phyloP scores from a whole-genome alignment of 108 stramenopile genomes.

The Chaetoceros tenuissimus region DNA sequence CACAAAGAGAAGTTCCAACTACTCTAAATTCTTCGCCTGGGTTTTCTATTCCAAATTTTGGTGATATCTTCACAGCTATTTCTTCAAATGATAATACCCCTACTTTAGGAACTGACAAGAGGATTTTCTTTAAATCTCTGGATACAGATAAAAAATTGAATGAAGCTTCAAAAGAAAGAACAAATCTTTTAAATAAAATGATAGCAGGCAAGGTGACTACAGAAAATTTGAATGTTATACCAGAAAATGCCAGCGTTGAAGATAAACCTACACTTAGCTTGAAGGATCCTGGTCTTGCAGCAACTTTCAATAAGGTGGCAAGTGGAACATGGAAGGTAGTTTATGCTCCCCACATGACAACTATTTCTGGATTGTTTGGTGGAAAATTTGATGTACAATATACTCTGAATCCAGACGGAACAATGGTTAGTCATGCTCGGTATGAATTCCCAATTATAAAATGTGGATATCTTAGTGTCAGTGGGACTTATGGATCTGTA shows the following conservation, averaged over 20 bases:
- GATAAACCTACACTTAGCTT: not conserved
- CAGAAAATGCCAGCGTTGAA: not conserved
- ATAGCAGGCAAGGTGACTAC: constrained; percentile 11
- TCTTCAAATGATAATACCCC: not conserved
- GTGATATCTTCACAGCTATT: too few relatives aligned
- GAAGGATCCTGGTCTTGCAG: constrained; percentile 33
- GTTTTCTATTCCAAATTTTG: too few relatives aligned
- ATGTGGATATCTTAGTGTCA: constrained; percentile 46
- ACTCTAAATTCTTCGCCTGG: too few relatives aligned
- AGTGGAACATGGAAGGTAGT: constrained; percentile 52
- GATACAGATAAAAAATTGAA: constrained; percentile 23
- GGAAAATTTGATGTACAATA: constrained; percentile 34
- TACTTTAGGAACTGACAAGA: not conserved
- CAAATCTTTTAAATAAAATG: constrained; percentile 27
- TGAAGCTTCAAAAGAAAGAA: constrained; percentile 19
- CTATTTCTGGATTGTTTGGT: constrained; percentile 15
- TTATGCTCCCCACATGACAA: constrained; percentile 71
- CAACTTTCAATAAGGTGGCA: constrained; percentile 37
- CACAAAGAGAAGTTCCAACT: too few relatives aligned
- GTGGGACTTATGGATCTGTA: constrained; percentile 52
- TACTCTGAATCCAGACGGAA: constrained; percentile 36
- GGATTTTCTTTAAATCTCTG: not conserved
- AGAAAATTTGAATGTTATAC: not conserved
- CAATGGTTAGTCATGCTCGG: constrained; percentile 47
- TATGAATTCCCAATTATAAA: constrained; percentile 42